phyloP scores from a whole-genome alignment of 2,329 filamentous ascomycete genomes.

The Pseudogymnoascus sp. region DNA sequence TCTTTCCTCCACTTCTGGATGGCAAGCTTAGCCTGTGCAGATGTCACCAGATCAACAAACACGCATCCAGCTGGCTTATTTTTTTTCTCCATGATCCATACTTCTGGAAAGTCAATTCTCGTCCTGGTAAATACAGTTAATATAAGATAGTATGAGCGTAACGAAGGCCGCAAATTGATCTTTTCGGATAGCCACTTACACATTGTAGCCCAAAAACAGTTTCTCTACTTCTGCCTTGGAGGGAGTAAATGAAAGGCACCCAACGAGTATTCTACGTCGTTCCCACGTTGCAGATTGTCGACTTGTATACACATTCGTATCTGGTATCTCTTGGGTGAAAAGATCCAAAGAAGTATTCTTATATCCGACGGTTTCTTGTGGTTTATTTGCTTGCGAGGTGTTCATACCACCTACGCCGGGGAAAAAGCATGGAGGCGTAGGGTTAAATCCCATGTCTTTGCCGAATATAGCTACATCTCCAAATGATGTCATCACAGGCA shows the following conservation, averaged over 20 bases:
- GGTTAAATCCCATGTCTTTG: not conserved
- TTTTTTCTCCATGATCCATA: not conserved
- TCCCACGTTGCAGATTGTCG: not conserved
- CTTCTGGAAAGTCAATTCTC: not conserved
- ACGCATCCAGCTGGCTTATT: not conserved
- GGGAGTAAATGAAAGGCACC: not conserved
- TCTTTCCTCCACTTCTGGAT: not conserved
- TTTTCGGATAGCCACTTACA: not conserved
- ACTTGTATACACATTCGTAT: not conserved
- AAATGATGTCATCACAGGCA: not conserved
- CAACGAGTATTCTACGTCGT: not conserved
- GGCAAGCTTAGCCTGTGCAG: not conserved
- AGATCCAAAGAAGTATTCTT: not conserved
- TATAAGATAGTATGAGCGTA: not conserved
- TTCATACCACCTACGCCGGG: not conserved
- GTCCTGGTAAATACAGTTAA: not conserved
- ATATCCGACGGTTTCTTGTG: not conserved
- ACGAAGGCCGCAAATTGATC: not conserved
- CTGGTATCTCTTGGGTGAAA: not conserved
- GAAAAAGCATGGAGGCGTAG: not conserved
- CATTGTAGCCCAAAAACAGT: not conserved
- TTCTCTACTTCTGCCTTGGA: not conserved
- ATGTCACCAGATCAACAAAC: not conserved
- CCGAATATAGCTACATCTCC: not conserved
- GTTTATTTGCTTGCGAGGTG: not conserved